A percentile compares a stretch with the other conserved stretches of the same genome.
These are phyloP conservation scores for Kluyveromyces sp. DNA, from an alignment of 1,139 yeast genomes.

Conservation along the genomic window DNA sequence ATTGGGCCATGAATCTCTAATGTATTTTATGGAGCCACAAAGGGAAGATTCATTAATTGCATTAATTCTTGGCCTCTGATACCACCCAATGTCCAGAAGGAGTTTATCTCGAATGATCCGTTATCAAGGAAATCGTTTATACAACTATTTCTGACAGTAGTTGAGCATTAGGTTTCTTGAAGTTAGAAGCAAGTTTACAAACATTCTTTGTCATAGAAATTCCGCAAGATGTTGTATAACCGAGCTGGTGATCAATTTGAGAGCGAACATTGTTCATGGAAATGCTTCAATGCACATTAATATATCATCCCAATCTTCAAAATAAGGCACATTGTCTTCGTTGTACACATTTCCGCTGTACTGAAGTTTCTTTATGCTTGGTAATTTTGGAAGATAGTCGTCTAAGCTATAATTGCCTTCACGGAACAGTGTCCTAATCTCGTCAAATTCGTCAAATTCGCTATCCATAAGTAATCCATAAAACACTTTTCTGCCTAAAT, in stretches of 20 bases:
- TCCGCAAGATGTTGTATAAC: conserved; percentile 90
- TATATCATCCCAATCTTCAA: conserved; percentile 82
- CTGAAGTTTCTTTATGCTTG: conserved; percentile 30
- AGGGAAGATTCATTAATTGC: conserved; percentile 39
- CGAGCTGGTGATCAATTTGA: conserved; percentile 45
- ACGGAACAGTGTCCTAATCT: conserved; percentile 14
- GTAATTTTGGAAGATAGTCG: conserved; percentile 44
- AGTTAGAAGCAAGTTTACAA: conserved; percentile 88
- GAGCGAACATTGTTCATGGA: conserved; percentile 47
- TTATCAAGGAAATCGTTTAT: conserved; percentile 47
- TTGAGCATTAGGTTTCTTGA: conserved; percentile 81
- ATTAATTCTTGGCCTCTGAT: conserved; percentile 63
- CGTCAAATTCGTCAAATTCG: conserved; percentile 30
- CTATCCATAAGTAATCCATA: conserved; percentile 24
- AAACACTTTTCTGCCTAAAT: conserved; percentile 55
- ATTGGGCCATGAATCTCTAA: conserved; percentile 39
- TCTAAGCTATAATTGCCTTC: conserved; percentile 25
- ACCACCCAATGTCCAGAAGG: conserved; percentile 90
- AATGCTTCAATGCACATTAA: conserved; percentile 55
- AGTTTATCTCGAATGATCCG: conserved; percentile 51
- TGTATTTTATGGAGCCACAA: conserved; percentile 36
- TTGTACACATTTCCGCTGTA: conserved; percentile 21
- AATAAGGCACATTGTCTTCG: conserved; percentile 13
- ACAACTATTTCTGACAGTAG: conserved; percentile 50
- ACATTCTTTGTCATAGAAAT: conserved; percentile 65